Conservation (phyloP, 2,329 filamentous ascomycete species). For the Arthrobotrys pseudoclavata region DNA sequence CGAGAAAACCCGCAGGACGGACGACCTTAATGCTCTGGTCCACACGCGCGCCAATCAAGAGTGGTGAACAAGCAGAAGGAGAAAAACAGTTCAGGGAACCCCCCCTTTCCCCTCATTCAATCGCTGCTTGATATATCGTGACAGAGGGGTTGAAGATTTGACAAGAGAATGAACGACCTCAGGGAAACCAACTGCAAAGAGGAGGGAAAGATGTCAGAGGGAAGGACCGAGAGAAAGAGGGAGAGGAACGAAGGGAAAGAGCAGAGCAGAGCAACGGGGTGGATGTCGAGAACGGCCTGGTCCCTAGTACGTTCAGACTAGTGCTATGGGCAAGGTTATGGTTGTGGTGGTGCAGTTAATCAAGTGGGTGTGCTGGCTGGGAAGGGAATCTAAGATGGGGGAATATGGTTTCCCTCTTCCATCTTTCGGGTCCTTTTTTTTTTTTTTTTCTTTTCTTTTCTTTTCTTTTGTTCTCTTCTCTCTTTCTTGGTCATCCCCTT, state of each 20-base stretch:
- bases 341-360: conserved; percentile 53
- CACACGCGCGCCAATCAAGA: conserved; percentile 57
- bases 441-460: conserved; percentile 42
- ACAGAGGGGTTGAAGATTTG: conserved; percentile 18
- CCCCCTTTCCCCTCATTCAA: conserved; percentile 42
- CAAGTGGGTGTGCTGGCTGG: conserved; percentile 59
- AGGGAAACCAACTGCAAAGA: conserved; percentile 23
- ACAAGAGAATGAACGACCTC: conserved; percentile 28
- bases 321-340: conserved; percentile 55
- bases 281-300: conserved; percentile 58
- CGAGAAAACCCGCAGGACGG: conserved; percentile 51
- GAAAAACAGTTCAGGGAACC: conserved; percentile 35
- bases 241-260: conserved; percentile 26
- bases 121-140: conserved; percentile 21
- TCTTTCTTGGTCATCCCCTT: not conserved
- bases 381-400: conserved; percentile 32
- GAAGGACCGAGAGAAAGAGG: conserved; percentile 35
- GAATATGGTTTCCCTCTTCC: conserved; percentile 27
- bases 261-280: conserved; percentile 28
- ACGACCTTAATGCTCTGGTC: conserved; percentile 18
- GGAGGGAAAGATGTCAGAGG: conserved; percentile 38
- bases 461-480: not conserved
- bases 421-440: conserved; percentile 18
- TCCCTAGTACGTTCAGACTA: conserved; percentile 57
- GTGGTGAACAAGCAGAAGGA: conserved; percentile 16